These are phyloP conservation scores for Aspergillus ostianus DNA, from an alignment of 495 filamentous ascomycete species.

Conservation along the genomic window DNA sequence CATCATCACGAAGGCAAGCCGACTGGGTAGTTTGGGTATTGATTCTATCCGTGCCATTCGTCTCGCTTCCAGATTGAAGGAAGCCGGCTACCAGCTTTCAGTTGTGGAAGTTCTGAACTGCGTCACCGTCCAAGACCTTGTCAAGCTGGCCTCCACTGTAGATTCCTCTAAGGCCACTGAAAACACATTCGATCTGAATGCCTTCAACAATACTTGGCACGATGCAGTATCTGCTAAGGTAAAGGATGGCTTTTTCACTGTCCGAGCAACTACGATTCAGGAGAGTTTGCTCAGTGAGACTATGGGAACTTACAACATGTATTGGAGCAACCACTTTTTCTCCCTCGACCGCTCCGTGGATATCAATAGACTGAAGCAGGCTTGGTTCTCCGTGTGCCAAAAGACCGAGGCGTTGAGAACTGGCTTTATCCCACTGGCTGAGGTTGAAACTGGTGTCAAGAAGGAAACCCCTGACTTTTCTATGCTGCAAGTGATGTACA, in stretches of 20 bases:
- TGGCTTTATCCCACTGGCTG: constrained; percentile 49
- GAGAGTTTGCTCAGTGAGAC: constrained; percentile 39
- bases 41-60: constrained; percentile 38
- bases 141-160: constrained; percentile 15
- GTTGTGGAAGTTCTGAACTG: constrained; percentile 31
- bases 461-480: constrained; percentile 16
- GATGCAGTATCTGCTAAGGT: constrained; percentile 14
- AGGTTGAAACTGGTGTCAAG: constrained; percentile 3
- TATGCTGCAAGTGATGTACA: constrained; percentile 33
- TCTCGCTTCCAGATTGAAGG: constrained; percentile 27
- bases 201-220: constrained; percentile 26
- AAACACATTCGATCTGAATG: constrained; percentile 22
- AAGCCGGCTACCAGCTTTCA: constrained; percentile 24
- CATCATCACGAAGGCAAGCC: constrained; percentile 22
- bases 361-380: constrained; percentile 48
- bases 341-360: constrained; percentile 49
- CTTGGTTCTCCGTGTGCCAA: constrained; percentile 58
- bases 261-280: constrained; percentile 30
- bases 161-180: constrained; percentile 1
- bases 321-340: constrained; percentile 38
- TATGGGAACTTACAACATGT: constrained; percentile 29
- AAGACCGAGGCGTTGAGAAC: constrained; percentile 67
- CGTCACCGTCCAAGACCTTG: constrained; percentile 24
- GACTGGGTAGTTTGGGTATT: constrained; percentile 31
- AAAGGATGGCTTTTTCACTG: constrained; percentile 12